Conservation (phyloP, 1,284 basidiomycete species). For the Austropuccinia psidii region DNA sequence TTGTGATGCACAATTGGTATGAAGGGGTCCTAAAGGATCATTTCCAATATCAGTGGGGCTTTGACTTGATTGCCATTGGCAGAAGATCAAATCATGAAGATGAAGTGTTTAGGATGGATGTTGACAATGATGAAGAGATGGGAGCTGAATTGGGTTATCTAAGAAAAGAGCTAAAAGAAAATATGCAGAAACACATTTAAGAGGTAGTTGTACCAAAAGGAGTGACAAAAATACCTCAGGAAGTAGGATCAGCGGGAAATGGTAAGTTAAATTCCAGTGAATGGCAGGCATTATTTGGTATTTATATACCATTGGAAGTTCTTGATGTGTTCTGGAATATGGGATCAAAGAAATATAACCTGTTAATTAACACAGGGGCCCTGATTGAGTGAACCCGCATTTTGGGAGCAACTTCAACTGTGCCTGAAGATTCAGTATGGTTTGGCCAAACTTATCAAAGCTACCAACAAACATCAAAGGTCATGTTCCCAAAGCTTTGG, state of each 20-base stretch:
- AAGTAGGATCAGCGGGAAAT: too few species aligned
- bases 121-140: too few species aligned
- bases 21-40: slow-evolving; percentile 14
- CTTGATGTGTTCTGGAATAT: too few species aligned
- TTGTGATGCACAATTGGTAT: slow-evolving; percentile 24
- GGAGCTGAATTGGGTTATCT: too few species aligned
- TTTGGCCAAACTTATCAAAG: neutral
- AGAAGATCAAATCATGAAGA: too few species aligned
- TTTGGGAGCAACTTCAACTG: neutral
- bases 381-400: neutral
- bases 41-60: slow-evolving; percentile 5
- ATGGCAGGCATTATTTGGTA: too few species aligned
- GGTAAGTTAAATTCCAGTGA: slow-evolving; percentile 19
- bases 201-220: neutral
- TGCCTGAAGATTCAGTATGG: neutral
- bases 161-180: too few species aligned
- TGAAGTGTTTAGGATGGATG: too few species aligned
- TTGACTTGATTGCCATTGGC: too few species aligned
- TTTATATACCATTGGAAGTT: too few species aligned
- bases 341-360: neutral
- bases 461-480: neutral
- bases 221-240: too few species aligned
- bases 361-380: neutral
- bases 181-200: too few species aligned
- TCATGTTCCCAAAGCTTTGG: neutral